These are phyloP conservation scores for Craterostigma plantagineum DNA, from an alignment of 257 asterid genomes.

Conservation along the genomic window DNA sequence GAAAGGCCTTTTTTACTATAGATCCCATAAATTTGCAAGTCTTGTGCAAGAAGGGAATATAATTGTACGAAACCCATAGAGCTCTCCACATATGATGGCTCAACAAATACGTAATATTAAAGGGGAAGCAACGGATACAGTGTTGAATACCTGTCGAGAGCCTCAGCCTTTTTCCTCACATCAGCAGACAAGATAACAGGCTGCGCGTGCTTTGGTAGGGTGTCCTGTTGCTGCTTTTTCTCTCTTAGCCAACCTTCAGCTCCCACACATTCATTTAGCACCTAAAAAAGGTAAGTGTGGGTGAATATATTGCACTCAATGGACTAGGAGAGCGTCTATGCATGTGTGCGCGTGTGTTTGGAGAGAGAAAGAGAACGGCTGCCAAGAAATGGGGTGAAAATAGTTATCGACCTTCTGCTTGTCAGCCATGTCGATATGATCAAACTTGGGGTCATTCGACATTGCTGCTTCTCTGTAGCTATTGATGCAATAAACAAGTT, in stretches of 20 bases:
- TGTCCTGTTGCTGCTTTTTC: constrained; percentile 64
- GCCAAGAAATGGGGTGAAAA: background rate
- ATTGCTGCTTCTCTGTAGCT: constrained; percentile 80
- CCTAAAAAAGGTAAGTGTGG: constrained; percentile 18
- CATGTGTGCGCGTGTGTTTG: no score
- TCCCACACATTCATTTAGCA: constrained; percentile 62
- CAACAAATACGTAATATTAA: background rate
- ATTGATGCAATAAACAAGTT: constrained; percentile 37
- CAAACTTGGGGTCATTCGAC: constrained; percentile 59
- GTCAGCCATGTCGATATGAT: constrained; percentile 68
- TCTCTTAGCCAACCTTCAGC: constrained; percentile 90
- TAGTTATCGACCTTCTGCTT: constrained; percentile 44
- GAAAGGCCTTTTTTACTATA: background rate
- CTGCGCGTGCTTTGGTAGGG: constrained; percentile 51
- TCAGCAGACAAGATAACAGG: constrained; percentile 67
- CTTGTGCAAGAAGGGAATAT: no score
- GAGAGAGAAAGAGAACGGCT: background rate
- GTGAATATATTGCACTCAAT: background rate
- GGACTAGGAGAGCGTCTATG: no score
- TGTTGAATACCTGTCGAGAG: constrained; percentile 47
- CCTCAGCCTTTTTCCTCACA: constrained; percentile 62
- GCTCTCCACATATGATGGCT: no score
- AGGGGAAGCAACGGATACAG: background rate
- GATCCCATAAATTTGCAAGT: no score
- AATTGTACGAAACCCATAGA: no score